A percentile compares a stretch with the other conserved stretches of the same genome.
phyloP scores from a whole-genome alignment of 441 rosid species.

The Kokia cookei region DNA sequence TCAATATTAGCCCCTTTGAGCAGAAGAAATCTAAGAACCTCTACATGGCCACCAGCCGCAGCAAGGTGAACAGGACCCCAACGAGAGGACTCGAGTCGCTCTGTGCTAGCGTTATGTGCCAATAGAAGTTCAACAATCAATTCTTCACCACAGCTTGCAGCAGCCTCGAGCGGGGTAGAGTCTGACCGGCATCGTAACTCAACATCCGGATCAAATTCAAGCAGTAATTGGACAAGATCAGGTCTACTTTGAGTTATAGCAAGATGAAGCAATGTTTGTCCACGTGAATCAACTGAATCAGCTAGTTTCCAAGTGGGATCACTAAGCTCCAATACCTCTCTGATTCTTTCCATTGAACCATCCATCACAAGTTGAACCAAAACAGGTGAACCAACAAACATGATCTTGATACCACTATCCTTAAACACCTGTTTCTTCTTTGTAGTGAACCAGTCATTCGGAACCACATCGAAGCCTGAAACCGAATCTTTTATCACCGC shows the following conservation, averaged over 20 bases:
- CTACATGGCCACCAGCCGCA: slow-evolving; percentile 32
- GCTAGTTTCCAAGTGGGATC: slow-evolving; percentile 43
- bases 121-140: slow-evolving; percentile 47
- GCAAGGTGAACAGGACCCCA: slow-evolving; percentile 52
- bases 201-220: slow-evolving; percentile 45
- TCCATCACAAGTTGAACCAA: slow-evolving; percentile 35
- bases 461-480: slow-evolving; percentile 34
- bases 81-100: slow-evolving; percentile 32
- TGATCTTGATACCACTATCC: slow-evolving; percentile 49
- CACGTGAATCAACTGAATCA: slow-evolving; percentile 34
- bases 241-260: slow-evolving; percentile 46
- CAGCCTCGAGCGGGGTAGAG: slow-evolving; percentile 43
- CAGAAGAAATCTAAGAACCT: slow-evolving; percentile 44
- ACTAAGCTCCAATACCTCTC: slow-evolving; percentile 49
- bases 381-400: slow-evolving; percentile 52
- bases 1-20: slow-evolving; percentile 42
- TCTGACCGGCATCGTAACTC: slow-evolving; percentile 38
- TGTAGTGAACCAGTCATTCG: slow-evolving; percentile 49
- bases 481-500: slow-evolving; percentile 32
- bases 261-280: slow-evolving; percentile 45
- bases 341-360: slow-evolving; percentile 49
- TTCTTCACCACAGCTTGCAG: slow-evolving; percentile 41
- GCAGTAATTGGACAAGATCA: slow-evolving; percentile 52
- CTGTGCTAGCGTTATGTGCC: slow-evolving; percentile 39
- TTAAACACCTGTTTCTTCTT: slow-evolving; percentile 58